These are phyloP conservation scores for Magnolia changhungtana DNA, from an alignment of 164 flowering plant species.

Conservation along the genomic window DNA sequence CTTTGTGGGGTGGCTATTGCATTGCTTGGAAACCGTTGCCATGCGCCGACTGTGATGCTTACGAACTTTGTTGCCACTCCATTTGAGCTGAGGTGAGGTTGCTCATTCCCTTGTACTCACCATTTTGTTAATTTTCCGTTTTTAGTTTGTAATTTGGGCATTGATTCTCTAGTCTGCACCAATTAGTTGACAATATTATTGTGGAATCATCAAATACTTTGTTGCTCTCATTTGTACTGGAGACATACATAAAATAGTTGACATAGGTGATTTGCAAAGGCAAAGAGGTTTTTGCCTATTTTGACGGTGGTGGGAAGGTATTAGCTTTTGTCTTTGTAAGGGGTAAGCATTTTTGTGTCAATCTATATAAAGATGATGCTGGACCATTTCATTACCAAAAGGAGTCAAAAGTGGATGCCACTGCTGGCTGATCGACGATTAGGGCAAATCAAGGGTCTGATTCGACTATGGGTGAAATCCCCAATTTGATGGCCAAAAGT, in stretches of 20 bases:
- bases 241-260: neutral
- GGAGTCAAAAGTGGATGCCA: neutral
- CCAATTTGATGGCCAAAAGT: neutral
- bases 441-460: neutral
- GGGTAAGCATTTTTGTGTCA: no score
- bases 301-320: neutral
- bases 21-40: conserved; percentile 64
- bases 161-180: neutral
- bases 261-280: neutral
- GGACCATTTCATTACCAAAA: neutral
- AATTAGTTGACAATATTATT: neutral
- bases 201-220: neutral
- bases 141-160: neutral
- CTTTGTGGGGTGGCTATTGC: conserved; percentile 92
- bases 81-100: conserved; percentile 69
- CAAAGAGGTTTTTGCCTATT: neutral
- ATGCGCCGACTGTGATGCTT: conserved; percentile 85
- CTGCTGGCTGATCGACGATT: neutral
- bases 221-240: neutral
- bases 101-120: neutral
- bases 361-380: no score
- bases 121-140: neutral
- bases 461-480: no score
- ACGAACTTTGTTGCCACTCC: conserved; percentile 92
- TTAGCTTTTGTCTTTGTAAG: neutral